Conservation (phyloP, 345 rosid species). For the Dipteronia sinensis region DNA sequence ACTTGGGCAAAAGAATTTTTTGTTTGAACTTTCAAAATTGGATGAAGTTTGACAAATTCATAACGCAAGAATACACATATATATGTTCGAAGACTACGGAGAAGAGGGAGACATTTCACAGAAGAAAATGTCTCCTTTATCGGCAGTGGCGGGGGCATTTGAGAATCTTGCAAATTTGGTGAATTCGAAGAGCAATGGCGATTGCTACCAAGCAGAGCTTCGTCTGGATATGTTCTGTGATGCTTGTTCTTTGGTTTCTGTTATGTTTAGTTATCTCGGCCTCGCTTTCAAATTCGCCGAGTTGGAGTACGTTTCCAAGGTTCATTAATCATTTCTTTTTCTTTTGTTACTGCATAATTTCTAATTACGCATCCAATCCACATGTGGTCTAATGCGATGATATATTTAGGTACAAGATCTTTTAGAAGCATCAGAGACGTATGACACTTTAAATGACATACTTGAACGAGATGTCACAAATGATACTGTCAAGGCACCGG, state of each 20-base stretch:
- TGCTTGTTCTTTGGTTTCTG: constrained; percentile 68
- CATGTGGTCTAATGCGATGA: background rate
- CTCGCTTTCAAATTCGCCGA: constrained; percentile 92
- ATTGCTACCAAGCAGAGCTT: constrained; percentile 28
- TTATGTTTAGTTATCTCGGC: constrained; percentile 74
- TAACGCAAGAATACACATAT: background rate
- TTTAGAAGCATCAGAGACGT: constrained; percentile 64
- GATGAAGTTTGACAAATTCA: constrained; percentile 2
- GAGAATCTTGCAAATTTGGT: constrained; percentile 50
- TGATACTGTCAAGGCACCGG: constrained; percentile 67
- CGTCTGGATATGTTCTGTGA: constrained; percentile 59
- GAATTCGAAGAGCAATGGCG: constrained; percentile 13
- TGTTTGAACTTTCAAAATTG: background rate
- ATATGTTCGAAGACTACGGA: background rate
- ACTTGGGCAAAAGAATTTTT: background rate
- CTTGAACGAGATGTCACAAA: constrained; percentile 70
- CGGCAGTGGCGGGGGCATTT: constrained; percentile 59
- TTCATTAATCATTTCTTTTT: constrained; percentile 20
- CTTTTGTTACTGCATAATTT: background rate
- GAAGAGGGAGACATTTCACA: constrained; percentile 23
- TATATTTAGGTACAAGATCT: constrained; percentile 59
- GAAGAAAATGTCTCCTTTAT: constrained; percentile 34
- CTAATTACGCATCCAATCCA: no score
- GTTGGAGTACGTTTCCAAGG: constrained; percentile 78
- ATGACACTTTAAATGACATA: constrained; percentile 50